A percentile compares a stretch with the other conserved stretches of the same genome.
Conservation (phyloP, 257 asterid genomes). For the Salvia rosmarinus region DNA sequence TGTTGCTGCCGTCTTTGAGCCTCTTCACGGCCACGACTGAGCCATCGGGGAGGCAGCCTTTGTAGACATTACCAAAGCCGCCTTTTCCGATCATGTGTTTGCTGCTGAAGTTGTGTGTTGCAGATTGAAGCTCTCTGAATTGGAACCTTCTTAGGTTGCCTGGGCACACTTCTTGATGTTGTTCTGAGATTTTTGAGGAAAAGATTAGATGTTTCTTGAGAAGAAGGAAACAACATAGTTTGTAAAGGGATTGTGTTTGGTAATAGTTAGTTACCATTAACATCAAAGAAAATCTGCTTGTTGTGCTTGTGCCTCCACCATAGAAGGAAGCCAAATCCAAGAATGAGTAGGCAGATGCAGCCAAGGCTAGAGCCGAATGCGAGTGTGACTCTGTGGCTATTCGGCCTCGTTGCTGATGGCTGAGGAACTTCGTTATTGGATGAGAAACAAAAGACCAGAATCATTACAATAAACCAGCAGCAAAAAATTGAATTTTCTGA, state of each 20-base stretch:
- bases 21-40: slow-evolving; percentile 86
- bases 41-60: slow-evolving; percentile 83
- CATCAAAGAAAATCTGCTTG: slow-evolving; percentile 74
- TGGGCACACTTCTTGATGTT: slow-evolving; percentile 64
- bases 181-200: slow-evolving; percentile 55
- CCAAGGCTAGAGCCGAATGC: slow-evolving; percentile 89
- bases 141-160: slow-evolving; percentile 82
- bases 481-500: background rate
- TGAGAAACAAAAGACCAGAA: background rate
- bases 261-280: slow-evolving; percentile 50
- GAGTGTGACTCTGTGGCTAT: slow-evolving; percentile 61
- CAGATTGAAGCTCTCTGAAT: slow-evolving; percentile 77
- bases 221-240: too few species aligned
- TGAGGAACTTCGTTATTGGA: slow-evolving; percentile 41
- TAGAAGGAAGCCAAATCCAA: slow-evolving; percentile 75
- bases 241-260: background rate
- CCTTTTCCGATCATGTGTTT: slow-evolving; percentile 91
- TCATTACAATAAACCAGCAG: background rate
- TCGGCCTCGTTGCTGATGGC: slow-evolving; percentile 42
- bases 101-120: slow-evolving; percentile 87
- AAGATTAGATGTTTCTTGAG: too few species aligned
- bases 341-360: slow-evolving; percentile 71
- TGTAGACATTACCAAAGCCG: slow-evolving; percentile 90
- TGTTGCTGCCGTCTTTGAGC: slow-evolving; percentile 73
- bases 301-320: slow-evolving; percentile 87